A percentile compares a stretch with the other conserved stretches of the same genome.
Conservation (phyloP, 305 asterid genomes). For the Fraxinus platypoda region DNA sequence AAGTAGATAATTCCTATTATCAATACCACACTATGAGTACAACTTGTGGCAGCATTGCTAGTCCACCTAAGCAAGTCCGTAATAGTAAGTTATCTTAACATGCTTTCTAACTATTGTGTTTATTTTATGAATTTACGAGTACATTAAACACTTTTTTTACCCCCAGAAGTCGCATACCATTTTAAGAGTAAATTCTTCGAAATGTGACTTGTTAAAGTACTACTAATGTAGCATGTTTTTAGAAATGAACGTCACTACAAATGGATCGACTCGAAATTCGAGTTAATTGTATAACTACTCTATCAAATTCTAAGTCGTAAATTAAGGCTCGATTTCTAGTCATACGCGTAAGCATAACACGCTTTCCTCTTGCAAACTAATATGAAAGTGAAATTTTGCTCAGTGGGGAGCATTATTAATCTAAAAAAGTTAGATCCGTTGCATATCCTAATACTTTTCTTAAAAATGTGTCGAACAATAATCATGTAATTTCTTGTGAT, state of each 20-base stretch:
- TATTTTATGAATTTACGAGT: background rate
- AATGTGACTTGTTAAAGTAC: background rate
- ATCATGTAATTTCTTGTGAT: slow-evolving; percentile 15
- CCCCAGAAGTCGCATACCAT: background rate
- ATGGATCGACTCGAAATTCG: background rate
- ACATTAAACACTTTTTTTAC: background rate
- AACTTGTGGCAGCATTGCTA: background rate
- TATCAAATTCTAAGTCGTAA: background rate
- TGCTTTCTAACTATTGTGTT: too few relatives aligned
- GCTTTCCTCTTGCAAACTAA: background rate
- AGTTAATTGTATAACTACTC: background rate
- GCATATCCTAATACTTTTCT: background rate
- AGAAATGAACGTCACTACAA: background rate
- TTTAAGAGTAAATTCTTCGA: background rate
- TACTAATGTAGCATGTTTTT: background rate
- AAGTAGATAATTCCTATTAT: too few relatives aligned
- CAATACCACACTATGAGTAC: background rate
- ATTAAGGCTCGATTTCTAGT: background rate
- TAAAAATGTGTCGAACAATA: background rate
- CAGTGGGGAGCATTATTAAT: background rate
- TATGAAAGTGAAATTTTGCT: background rate
- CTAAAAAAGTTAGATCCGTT: background rate
- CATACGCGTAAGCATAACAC: background rate
- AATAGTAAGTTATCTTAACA: background rate
- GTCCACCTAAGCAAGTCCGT: background rate